phyloP scores from a whole-genome alignment of 139 green algal species.

The Chlamydomonas sphaeroides region DNA sequence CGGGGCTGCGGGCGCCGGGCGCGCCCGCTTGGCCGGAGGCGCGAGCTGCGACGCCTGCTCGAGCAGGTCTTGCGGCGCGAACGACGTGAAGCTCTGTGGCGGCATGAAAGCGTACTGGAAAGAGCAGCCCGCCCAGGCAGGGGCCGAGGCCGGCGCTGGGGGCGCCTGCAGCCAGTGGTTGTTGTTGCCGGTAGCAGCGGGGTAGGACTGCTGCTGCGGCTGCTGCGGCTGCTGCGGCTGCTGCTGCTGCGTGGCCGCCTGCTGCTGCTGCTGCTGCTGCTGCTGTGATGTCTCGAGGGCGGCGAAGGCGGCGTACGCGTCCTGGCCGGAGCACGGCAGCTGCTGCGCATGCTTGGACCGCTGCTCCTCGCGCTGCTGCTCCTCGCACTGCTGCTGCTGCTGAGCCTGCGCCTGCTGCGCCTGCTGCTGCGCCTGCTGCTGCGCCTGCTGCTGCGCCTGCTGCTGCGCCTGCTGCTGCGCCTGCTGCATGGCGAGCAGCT shows the following conservation, averaged over 20 bases:
- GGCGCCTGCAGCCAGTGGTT: too few species aligned
- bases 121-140: too few species aligned
- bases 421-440: neutral
- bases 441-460: neutral
- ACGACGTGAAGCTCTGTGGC: too few species aligned
- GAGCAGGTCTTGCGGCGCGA: too few species aligned
- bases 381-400: neutral
- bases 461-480: neutral
- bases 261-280: slow-evolving; percentile 5
- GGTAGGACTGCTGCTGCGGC: too few species aligned
- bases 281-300: neutral
- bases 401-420: neutral
- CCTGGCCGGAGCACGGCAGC: neutral
- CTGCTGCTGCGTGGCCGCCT: neutral
- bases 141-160: too few species aligned
- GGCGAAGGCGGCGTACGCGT: too few species aligned
- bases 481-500: neutral
- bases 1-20: too few species aligned
- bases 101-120: too few species aligned
- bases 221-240: neutral
- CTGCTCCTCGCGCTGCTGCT: neutral
- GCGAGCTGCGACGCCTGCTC: too few species aligned
- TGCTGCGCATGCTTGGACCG: neutral
- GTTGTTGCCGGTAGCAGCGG: too few species aligned
- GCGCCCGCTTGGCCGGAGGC: too few species aligned